Conservation (phyloP, 345 rosid species). For the Salix exigua region DNA sequence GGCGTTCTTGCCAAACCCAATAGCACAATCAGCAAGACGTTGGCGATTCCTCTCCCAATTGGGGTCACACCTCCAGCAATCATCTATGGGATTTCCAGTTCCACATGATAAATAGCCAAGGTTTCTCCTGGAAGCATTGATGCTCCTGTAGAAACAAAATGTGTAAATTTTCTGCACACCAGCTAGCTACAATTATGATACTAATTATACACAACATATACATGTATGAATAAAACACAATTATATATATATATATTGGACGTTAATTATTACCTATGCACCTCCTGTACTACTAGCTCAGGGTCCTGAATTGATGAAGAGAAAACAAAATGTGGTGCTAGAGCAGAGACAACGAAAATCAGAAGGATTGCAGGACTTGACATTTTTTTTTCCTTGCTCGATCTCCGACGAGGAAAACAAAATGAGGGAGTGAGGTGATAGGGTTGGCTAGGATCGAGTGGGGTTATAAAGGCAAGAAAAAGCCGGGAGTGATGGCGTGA, state of each 20-base stretch:
- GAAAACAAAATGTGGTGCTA: slow-evolving; percentile 15
- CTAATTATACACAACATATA: too few relatives aligned
- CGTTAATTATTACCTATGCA: slow-evolving; percentile 31
- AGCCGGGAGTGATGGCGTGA: slow-evolving; percentile 65
- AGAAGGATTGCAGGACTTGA: slow-evolving; percentile 14
- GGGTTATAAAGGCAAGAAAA: slow-evolving; percentile 33
- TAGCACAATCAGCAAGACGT: slow-evolving; percentile 26
- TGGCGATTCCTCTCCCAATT: slow-evolving; percentile 21
- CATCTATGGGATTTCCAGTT: slow-evolving; percentile 28
- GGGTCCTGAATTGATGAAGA: slow-evolving; percentile 39
- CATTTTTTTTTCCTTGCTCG: slow-evolving; percentile 6
- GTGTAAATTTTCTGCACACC: background rate
- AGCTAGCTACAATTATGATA: too few relatives aligned
- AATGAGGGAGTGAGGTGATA: background rate
- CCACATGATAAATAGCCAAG: slow-evolving; percentile 20
- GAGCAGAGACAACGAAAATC: slow-evolving; percentile 11
- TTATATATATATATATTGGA: background rate
- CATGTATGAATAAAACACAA: too few relatives aligned
- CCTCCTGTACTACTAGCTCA: slow-evolving; percentile 38
- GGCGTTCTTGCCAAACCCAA: slow-evolving; percentile 29
- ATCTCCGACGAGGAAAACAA: background rate
- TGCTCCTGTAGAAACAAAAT: slow-evolving; percentile 1
- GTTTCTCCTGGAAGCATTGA: slow-evolving; percentile 26
- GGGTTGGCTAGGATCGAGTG: background rate
- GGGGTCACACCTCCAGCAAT: slow-evolving; percentile 29